Percentiles rank a stretch among this genome's conserved stretches.
These are phyloP conservation scores for Irpex rosettiformis DNA, from an alignment of 1,284 basidiomycete genomes.

Conservation along the genomic window DNA sequence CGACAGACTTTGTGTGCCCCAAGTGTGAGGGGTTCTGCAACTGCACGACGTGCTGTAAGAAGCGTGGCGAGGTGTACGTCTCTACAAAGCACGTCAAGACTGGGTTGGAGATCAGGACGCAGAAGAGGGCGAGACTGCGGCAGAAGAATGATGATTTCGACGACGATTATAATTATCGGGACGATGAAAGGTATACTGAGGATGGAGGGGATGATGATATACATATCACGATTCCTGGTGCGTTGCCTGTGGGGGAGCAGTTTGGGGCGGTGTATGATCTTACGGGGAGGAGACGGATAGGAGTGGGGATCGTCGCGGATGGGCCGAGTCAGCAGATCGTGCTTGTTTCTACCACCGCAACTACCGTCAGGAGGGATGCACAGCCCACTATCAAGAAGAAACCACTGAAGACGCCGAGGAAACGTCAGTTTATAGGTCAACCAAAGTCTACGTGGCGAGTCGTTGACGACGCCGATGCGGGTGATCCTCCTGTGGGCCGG, in stretches of 20 bases:
- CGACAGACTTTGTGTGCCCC: conserved; percentile 23
- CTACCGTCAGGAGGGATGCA: too few relatives aligned
- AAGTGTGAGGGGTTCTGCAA: conserved; percentile 23
- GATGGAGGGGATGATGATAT: background rate
- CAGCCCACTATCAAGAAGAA: background rate
- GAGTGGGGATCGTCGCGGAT: conserved; percentile 19
- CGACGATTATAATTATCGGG: too few relatives aligned
- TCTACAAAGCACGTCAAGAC: conserved; percentile 1
- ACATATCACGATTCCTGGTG: background rate
- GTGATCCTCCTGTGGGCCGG: background rate
- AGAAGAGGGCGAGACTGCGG: background rate
- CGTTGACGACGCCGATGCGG: background rate
- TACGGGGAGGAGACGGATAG: conserved; percentile 17
- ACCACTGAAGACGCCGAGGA: background rate
- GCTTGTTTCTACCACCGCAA: background rate
- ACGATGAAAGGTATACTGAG: conserved; percentile 2
- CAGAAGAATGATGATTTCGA: background rate
- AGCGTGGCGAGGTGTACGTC: conserved; percentile 25
- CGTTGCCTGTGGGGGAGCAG: conserved; percentile 9
- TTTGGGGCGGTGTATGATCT: conserved; percentile 23
- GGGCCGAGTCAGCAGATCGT: conserved; percentile 6
- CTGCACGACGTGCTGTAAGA: conserved; percentile 23
- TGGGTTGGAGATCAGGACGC: background rate
- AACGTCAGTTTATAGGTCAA: background rate
- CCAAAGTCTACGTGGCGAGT: background rate